Evolutionary conservation across 805 yeast genomes (phyloP).

Genomic region (Saccharomyces kudriavzevii): DNA sequence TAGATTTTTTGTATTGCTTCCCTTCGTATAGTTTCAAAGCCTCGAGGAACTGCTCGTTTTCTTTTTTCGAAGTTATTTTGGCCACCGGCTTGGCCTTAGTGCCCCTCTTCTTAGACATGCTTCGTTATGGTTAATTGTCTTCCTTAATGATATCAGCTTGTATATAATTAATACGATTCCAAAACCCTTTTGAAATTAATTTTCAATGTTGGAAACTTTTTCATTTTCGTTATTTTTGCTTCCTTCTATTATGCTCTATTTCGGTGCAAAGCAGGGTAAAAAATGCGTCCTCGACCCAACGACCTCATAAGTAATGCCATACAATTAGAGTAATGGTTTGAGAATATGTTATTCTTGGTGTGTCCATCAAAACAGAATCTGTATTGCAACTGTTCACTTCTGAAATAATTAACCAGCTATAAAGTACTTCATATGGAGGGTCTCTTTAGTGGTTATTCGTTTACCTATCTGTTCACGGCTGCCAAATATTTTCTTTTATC

Average conservation of each 20-base stretch:
- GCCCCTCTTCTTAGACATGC: constrained; percentile 21
- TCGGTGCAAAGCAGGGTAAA: not conserved
- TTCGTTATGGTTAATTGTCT: not conserved
- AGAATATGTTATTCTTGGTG: too few species aligned
- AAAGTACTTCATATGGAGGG: too few species aligned
- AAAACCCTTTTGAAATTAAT: not conserved
- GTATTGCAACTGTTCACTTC: too few species aligned
- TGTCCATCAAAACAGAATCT: too few species aligned
- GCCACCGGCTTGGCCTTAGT: constrained; percentile 10
- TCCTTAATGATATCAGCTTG: not conserved
- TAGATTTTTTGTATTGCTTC: constrained; percentile 79
- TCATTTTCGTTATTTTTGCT: not conserved
- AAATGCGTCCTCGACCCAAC: not conserved
- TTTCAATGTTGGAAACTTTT: not conserved
- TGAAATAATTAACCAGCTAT: too few species aligned
- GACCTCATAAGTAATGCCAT: not conserved
- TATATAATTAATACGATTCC: too few species aligned
- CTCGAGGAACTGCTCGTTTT: constrained; percentile 66
- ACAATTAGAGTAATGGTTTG: not conserved
- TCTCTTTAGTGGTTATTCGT: not conserved
- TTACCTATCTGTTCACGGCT: not conserved
- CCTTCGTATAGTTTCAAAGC: constrained; percentile 77
- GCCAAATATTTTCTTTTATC: not conserved
- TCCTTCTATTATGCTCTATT: not conserved
- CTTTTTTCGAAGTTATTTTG: constrained; percentile 37